Conservation (phyloP, 768 basidiomycete genomes). For the Rhizopogon vulgaris region DNA sequence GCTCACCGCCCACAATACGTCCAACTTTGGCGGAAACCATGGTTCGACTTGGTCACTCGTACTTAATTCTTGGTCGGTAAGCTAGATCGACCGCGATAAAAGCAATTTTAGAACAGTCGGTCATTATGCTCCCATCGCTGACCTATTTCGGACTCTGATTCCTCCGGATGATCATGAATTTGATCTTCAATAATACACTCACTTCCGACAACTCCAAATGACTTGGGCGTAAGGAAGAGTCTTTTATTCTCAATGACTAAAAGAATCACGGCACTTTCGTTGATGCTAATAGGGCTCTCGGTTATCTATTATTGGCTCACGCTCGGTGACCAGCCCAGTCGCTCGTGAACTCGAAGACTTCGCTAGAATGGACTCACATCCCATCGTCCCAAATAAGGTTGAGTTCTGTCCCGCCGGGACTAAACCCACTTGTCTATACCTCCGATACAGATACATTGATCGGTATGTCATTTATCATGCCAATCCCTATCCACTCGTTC, state of each 20-base stretch:
- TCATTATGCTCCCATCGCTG: constrained; percentile 2
- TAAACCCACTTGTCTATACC: background rate
- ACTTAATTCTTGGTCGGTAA: background rate
- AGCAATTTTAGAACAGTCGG: background rate
- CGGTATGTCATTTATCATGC: background rate
- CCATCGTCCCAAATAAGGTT: background rate
- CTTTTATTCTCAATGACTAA: background rate
- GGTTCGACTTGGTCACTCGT: background rate
- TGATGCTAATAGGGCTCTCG: background rate
- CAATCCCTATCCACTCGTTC: background rate
- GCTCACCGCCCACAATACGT: background rate
- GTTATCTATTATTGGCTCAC: background rate
- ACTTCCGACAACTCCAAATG: background rate
- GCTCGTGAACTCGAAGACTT: background rate
- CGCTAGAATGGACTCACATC: background rate
- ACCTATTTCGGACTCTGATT: background rate
- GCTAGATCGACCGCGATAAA: background rate
- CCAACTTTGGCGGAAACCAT: background rate
- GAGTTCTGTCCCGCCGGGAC: background rate
- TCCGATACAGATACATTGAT: background rate
- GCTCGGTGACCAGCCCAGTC: background rate
- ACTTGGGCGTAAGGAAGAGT: background rate
- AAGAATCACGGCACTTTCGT: background rate
- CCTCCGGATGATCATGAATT: background rate
- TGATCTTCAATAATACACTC: background rate